A percentile compares a stretch with the other conserved stretches of the same genome.
These are phyloP conservation scores for Irpex rosettiformis DNA, from an alignment of 1,284 basidiomycete species.

Conservation along the genomic window DNA sequence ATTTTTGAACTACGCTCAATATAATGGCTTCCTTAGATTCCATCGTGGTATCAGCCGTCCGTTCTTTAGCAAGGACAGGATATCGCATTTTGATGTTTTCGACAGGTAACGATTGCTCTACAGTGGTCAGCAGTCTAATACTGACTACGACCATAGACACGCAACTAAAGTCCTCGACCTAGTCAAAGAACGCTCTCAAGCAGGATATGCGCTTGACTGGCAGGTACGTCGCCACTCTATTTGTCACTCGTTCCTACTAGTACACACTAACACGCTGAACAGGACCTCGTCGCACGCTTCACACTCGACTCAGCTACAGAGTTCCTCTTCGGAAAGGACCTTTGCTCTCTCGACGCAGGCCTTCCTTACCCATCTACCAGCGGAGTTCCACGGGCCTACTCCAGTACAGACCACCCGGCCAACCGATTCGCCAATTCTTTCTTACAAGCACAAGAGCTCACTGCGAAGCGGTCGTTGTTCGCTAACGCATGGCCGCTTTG, in stretches of 20 bases:
- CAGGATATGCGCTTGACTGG: conserved; percentile 38
- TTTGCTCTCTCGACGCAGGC: conserved; percentile 53
- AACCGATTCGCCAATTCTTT: conserved; percentile 57
- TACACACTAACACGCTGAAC: conserved; percentile 16
- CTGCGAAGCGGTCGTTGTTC: conserved; percentile 47
- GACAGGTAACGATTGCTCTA: conserved; percentile 25
- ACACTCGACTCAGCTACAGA: conserved; percentile 69
- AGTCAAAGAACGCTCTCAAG: conserved; percentile 32
- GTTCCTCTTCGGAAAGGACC: conserved; percentile 61
- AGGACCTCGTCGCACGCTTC: conserved; percentile 68
- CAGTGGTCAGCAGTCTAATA: background rate
- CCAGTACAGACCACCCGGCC: conserved; percentile 12
- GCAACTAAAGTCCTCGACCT: conserved; percentile 28
- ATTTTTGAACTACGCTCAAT: background rate
- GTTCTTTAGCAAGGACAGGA: conserved; percentile 41
- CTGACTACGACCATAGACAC: no score
- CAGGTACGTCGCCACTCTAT: conserved; percentile 27
- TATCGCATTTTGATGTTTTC: conserved; percentile 46
- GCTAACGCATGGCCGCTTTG: conserved; percentile 67
- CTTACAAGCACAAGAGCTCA: conserved; percentile 53
- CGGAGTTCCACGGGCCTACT: conserved; percentile 1
- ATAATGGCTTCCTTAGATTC: conserved; percentile 24
- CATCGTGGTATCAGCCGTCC: conserved; percentile 46
- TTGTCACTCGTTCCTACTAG: background rate
- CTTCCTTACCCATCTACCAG: conserved; percentile 46